Conservation (phyloP, 2,329 filamentous ascomycete genomes). For the Colletotrichum eremochloae region DNA sequence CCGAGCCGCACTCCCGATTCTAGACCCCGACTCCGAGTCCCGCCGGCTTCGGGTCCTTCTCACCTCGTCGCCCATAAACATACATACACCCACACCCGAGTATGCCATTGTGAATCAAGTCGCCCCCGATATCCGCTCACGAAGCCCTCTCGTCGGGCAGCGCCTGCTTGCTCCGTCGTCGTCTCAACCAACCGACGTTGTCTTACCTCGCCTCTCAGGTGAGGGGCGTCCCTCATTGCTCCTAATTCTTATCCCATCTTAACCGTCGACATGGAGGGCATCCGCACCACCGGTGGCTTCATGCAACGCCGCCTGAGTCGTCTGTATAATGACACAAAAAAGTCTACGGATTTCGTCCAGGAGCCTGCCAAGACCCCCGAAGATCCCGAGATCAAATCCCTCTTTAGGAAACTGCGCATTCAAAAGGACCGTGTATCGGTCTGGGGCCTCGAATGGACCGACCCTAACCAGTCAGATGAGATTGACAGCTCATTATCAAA, state of each 20-base stretch:
- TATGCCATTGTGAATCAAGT: conserved; percentile 25
- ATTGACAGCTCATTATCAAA: conserved; percentile 80
- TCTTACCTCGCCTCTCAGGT: conserved; percentile 19
- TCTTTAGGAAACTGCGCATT: conserved; percentile 83
- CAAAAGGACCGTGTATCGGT: conserved; percentile 84
- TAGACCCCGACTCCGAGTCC: conserved; percentile 22
- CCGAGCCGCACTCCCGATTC: conserved; percentile 26
- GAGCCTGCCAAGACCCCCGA: conserved; percentile 72
- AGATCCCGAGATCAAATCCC: conserved; percentile 76
- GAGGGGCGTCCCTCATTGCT: conserved; percentile 34
- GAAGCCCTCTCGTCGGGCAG: background rate
- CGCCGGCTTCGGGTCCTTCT: conserved; percentile 9
- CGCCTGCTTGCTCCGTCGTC: background rate
- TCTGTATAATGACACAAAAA: conserved; percentile 86
- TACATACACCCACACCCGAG: background rate
- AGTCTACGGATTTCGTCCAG: conserved; percentile 79
- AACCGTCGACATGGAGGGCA: conserved; percentile 61
- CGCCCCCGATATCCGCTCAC: background rate
- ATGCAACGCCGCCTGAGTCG: conserved; percentile 75
- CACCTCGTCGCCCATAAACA: background rate
- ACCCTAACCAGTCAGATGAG: conserved; percentile 75
- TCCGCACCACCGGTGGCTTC: conserved; percentile 65
- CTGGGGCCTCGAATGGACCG: conserved; percentile 87
- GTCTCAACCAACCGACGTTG: background rate
- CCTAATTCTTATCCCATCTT: background rate